Base-by-base conservation (phyloP, 345 rosid species). In the Gossypium herbaceum region DNA sequence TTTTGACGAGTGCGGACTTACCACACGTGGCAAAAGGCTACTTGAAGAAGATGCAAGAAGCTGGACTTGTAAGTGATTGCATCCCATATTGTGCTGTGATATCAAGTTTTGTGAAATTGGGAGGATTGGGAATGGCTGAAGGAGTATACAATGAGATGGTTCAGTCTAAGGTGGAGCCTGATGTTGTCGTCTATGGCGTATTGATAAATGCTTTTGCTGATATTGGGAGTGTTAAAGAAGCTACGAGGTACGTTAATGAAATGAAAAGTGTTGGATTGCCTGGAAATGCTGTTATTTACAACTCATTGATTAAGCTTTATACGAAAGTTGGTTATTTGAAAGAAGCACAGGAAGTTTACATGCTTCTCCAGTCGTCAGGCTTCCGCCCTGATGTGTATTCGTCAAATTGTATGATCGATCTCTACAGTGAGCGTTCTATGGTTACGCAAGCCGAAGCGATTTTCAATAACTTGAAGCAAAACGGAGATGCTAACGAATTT, bases 361-460 rank as follows among this genome's bases (percentile, higher is more conserved):
- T 79, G 77, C 73, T 81, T 76, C 91, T 90, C 58, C 85, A 77
- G 57, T 78, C 75, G 54, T 81, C 82, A 13, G 79, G 79, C 41
- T 19, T 24, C 45, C 80, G 79, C 63, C 88, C 88, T n/a, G 93
- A 89, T 75, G 81, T 77, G 51, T 91, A 86, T 73, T 80, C 90
- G 19, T 95, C 93, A 22, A 85, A 93, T 74, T 95, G 98, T 78
- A 89, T 95, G 96, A 88, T 91, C 78, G 92, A 91, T 72, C 90
- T 93, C 67, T 95, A 93, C 82, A 78, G 88, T 17, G 88, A 90
- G 76, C 84, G 86, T 66, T 84, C 92, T 43, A 89, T 90, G 96
- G 89, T 93, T 73, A 81, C 79, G 76, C 86, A 87, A 82, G 94
- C 92, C 0, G 87, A 88, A 81, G 83, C 76, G n/a, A 77, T 91